Evolutionary conservation across 192 early-diverging fungal genomes (phyloP).

Genomic region (Dispira parvispora): DNA sequence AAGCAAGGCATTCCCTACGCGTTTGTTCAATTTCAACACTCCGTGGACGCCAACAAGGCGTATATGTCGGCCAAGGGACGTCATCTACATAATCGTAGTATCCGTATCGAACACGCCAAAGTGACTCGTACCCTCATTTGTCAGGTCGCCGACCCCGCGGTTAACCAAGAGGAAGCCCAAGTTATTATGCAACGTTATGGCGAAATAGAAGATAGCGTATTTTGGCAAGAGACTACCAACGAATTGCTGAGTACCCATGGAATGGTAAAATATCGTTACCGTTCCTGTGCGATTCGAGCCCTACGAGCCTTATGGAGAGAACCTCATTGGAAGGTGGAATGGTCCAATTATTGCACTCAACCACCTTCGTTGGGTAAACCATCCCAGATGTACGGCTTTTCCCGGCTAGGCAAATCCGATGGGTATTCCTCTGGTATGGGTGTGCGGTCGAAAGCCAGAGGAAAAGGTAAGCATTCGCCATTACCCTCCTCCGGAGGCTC

Average conservation of each 20-base stretch:
- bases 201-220: constrained; percentile 1
- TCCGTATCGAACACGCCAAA: constrained; percentile 7
- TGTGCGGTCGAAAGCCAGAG: not conserved
- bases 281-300: not conserved
- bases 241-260: not conserved
- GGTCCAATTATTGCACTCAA: not conserved
- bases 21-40: not conserved
- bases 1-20: too few species aligned
- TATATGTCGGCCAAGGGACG: not conserved
- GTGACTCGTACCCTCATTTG: constrained; percentile 8
- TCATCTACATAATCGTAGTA: not conserved
- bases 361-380: not conserved
- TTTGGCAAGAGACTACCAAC: not conserved
- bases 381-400: not conserved
- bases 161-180: not conserved
- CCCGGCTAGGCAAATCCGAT: not conserved
- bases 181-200: not conserved
- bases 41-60: not conserved
- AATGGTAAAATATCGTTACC: not conserved
- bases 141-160: not conserved
- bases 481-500: not conserved
- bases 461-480: not conserved
- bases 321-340: not conserved
- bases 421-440: not conserved
- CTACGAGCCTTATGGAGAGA: not conserved